A percentile compares a stretch with the other conserved stretches of the same genome.
phyloP scores from a whole-genome alignment of 805 yeast species.

The Hanseniaspora hatyaiensis region DNA sequence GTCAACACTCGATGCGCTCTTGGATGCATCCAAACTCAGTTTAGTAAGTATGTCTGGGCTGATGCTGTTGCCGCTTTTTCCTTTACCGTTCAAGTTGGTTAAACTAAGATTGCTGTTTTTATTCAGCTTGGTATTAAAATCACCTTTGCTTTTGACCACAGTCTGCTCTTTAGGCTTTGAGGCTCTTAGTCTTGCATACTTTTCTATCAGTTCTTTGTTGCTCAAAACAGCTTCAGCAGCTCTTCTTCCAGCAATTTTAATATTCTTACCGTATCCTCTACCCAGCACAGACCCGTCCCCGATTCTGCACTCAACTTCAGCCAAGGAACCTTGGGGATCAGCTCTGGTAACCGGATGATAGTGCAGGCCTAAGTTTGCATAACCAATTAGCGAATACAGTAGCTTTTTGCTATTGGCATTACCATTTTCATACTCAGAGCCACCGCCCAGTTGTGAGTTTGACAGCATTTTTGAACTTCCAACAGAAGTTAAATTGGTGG shows the following conservation, averaged over 20 bases:
- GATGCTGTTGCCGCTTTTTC: neutral
- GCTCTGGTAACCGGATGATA: slow-evolving; percentile 38
- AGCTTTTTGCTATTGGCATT: slow-evolving; percentile 62
- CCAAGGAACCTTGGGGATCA: slow-evolving; percentile 32
- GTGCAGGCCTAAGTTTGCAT: slow-evolving; percentile 51
- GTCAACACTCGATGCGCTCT: neutral
- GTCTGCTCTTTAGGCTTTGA: slow-evolving; percentile 36
- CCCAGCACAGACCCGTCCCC: slow-evolving; percentile 56
- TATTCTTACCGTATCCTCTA: slow-evolving; percentile 54
- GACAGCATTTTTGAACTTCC: slow-evolving; percentile 24
- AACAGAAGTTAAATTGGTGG: too few species aligned
- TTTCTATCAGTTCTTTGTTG: slow-evolving; percentile 48
- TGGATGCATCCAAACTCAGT: neutral
- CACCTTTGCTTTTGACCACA: slow-evolving; percentile 19
- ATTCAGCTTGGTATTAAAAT: neutral
- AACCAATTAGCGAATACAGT: slow-evolving; percentile 68
- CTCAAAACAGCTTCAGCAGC: slow-evolving; percentile 76
- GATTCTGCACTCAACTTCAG: slow-evolving; percentile 54
- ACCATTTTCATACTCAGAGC: slow-evolving; percentile 31
- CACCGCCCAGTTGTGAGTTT: slow-evolving; percentile 19
- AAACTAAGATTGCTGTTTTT: neutral
- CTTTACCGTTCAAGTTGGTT: neutral
- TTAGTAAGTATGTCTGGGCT: neutral
- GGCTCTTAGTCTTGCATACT: slow-evolving; percentile 49
- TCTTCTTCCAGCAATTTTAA: slow-evolving; percentile 65